phyloP scores from a whole-genome alignment of 352 stramenopile genomes.

The Elongisporangium anandrum region DNA sequence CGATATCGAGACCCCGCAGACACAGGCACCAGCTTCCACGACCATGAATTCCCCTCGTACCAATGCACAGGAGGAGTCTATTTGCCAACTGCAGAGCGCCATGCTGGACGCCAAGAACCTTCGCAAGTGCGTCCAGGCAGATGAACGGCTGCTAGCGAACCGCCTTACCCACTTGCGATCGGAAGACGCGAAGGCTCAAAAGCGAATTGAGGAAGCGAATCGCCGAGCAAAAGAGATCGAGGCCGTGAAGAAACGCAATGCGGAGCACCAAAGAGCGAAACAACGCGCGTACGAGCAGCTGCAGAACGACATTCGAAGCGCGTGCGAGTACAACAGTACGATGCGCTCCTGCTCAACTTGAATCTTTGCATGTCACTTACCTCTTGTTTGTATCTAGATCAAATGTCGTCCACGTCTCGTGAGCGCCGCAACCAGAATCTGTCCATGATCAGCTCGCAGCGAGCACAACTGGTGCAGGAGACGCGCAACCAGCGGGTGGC shows the following conservation, averaged over 20 bases:
- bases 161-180: slow-evolving; percentile 53
- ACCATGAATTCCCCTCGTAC: slow-evolving; percentile 2
- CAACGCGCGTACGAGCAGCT: slow-evolving; percentile 45
- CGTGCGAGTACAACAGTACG: slow-evolving; percentile 53
- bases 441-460: slow-evolving; percentile 31
- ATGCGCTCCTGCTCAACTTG: neutral
- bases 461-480: slow-evolving; percentile 49
- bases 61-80: slow-evolving; percentile 20
- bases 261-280: slow-evolving; percentile 42
- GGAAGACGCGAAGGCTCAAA: slow-evolving; percentile 51
- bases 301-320: slow-evolving; percentile 42
- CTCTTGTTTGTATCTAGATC: slow-evolving; percentile 6
- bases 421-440: slow-evolving; percentile 38
- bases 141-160: slow-evolving; percentile 58
- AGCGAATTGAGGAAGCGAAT: slow-evolving; percentile 68
- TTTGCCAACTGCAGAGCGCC: slow-evolving; percentile 36
- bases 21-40: neutral
- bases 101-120: slow-evolving; percentile 66
- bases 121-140: slow-evolving; percentile 44
- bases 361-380: neutral
- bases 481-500: slow-evolving; percentile 35
- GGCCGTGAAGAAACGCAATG: slow-evolving; percentile 54
- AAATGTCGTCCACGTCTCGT: slow-evolving; percentile 24
- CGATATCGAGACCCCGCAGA: slow-evolving; percentile 29
- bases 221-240: slow-evolving; percentile 56